Evolutionary conservation across 768 basidiomycete genomes (phyloP).

Genomic region (Phlegmacium glaucopus): DNA sequence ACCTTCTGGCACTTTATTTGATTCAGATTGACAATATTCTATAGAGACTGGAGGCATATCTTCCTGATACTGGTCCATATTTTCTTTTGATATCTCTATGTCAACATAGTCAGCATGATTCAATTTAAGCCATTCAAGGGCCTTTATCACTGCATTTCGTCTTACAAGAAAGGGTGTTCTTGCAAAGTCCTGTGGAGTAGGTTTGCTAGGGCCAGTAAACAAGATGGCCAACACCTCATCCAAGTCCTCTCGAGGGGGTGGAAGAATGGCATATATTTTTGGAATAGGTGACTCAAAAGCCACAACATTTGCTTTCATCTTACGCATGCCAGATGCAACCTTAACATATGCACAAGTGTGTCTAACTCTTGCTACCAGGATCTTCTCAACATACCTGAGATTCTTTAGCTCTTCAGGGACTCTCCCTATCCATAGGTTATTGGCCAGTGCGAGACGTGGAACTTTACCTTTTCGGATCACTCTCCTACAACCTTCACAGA

Average conservation of each 20-base stretch:
- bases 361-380: conserved; percentile 13
- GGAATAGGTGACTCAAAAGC: conserved; percentile 27
- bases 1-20: conserved; percentile 2
- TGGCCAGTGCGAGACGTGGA: conserved; percentile 26
- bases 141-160: background rate
- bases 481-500: no score
- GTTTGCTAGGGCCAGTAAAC: conserved; percentile 6
- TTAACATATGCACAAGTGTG: conserved; percentile 27
- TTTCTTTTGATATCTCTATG: conserved; percentile 24
- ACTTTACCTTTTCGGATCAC: conserved; percentile 1
- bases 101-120: conserved; percentile 26
- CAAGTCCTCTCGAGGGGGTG: conserved; percentile 28
- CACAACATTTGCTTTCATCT: conserved; percentile 33
- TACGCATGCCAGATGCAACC: conserved; percentile 25
- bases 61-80: conserved; percentile 19
- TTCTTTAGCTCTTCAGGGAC: conserved; percentile 24
- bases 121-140: conserved; percentile 8
- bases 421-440: conserved; percentile 33
- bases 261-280: conserved; percentile 29
- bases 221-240: conserved; percentile 16
- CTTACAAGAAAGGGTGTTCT: conserved; percentile 22
- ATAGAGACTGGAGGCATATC: conserved; percentile 19
- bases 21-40: no score
- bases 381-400: conserved; percentile 27
- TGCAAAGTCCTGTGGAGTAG: conserved; percentile 9